Evolutionary conservation across 139 green algal species (phyloP).

Genomic region (Limnomonas spitsbergensis): DNA sequence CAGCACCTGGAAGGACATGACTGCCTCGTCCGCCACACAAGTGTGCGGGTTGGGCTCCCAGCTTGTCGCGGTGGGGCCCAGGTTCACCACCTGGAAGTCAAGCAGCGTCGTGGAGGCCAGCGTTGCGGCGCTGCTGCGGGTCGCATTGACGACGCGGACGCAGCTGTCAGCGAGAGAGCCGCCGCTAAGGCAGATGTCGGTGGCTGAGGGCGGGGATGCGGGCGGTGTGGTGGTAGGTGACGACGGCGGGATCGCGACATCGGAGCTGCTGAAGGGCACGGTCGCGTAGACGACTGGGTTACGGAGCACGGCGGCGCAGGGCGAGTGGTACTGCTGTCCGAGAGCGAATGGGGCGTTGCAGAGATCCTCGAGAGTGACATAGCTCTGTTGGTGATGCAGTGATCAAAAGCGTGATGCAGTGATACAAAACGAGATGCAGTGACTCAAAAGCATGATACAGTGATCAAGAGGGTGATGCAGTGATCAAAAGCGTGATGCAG

Average conservation of each 20-base stretch:
- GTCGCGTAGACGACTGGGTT: neutral
- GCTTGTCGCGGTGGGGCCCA: too few species aligned
- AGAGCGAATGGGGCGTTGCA: neutral
- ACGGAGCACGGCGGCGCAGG: neutral
- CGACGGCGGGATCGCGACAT: neutral
- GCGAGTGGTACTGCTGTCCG: neutral
- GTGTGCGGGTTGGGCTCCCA: neutral
- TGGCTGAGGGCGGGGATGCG: neutral
- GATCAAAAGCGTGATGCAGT: neutral
- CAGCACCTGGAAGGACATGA: constrained; percentile 14
- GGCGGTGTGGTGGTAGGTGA: neutral
- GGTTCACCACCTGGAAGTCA: neutral
- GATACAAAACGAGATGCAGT: neutral
- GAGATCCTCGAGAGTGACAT: constrained; percentile 1
- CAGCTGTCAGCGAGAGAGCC: neutral
- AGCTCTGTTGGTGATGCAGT: neutral
- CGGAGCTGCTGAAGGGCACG: neutral
- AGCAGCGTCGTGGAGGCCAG: neutral
- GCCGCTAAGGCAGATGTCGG: neutral
- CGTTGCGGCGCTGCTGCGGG: neutral
- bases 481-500: neutral
- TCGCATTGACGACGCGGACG: constrained; percentile 1
- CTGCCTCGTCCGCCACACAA: neutral
- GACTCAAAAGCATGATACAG: too few species aligned
- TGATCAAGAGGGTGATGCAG: neutral